Evolutionary conservation across 441 rosid genomes (phyloP).

Genomic region (Bruguiera hainesii): DNA sequence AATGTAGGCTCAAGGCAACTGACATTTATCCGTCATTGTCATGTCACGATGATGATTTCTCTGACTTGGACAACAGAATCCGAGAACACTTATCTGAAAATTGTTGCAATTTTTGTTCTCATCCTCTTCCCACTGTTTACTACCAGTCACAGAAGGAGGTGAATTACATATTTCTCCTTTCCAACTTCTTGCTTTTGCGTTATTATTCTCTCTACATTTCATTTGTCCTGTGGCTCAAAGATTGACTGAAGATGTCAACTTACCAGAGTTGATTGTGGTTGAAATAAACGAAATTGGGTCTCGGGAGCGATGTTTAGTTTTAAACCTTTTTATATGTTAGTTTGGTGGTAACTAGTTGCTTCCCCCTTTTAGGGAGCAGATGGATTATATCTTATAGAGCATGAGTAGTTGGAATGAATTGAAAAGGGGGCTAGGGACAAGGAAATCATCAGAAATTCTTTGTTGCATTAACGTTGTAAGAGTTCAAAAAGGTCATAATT

Average conservation of each 20-base stretch:
- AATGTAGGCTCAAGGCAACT: conserved; percentile 69
- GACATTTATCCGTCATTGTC: conserved; percentile 54
- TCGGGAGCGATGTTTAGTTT: too few species aligned
- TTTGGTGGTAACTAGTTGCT: too few species aligned
- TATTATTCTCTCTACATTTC: not conserved
- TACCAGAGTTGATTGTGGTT: not conserved
- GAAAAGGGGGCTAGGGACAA: too few species aligned
- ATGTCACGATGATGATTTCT: conserved; percentile 41
- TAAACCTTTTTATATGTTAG: too few species aligned
- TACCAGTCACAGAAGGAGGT: conserved; percentile 95
- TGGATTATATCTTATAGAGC: too few species aligned
- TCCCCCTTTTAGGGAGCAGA: too few species aligned
- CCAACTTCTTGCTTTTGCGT: not conserved
- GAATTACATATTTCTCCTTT: conserved; percentile 3
- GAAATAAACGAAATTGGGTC: too few species aligned
- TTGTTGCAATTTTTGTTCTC: conserved; percentile 68
- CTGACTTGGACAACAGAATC: conserved; percentile 81
- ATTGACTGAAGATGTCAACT: not conserved
- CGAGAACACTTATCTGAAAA: conserved; percentile 79
- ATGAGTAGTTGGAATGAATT: too few species aligned
- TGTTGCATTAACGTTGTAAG: too few species aligned
- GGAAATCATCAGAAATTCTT: too few species aligned
- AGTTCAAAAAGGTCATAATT: too few species aligned
- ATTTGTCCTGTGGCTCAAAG: not conserved
- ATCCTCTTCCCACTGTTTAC: conserved; percentile 52